Conservation (phyloP, 805 yeast genomes). For the Metschnikowia colocasiae region DNA sequence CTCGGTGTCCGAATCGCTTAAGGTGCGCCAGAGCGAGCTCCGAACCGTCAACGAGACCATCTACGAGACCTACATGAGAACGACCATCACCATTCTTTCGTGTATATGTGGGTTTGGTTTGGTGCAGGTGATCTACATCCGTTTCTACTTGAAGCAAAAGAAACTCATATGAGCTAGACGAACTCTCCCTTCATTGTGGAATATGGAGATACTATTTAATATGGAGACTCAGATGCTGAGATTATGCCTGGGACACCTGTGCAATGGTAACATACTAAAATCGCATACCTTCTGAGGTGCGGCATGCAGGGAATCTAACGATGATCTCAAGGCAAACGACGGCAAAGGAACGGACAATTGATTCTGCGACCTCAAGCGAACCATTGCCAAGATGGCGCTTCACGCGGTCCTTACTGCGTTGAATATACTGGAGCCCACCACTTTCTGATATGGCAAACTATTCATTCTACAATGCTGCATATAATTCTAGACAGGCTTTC, state of each 20-base stretch:
- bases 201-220: too few species aligned
- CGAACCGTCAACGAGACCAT: slow-evolving; percentile 40
- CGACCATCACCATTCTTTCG: slow-evolving; percentile 25
- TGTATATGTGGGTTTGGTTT: slow-evolving; percentile 29
- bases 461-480: neutral
- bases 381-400: too few species aligned
- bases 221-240: neutral
- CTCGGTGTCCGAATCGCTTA: slow-evolving; percentile 23
- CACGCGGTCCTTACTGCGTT: too few species aligned
- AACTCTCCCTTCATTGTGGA: too few species aligned
- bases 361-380: too few species aligned
- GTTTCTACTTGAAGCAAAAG: slow-evolving; percentile 28
- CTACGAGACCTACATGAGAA: slow-evolving; percentile 30
- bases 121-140: slow-evolving; percentile 30
- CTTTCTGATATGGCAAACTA: neutral
- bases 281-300: too few species aligned
- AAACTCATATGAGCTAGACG: slow-evolving; percentile 23
- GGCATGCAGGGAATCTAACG: too few species aligned
- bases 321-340: too few species aligned
- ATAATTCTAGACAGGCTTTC: slow-evolving; percentile 2
- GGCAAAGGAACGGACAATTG: too few species aligned
- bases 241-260: too few species aligned
- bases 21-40: slow-evolving; percentile 32
- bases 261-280: too few species aligned
- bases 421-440: too few species aligned